Base-by-base conservation (phyloP, 2,329 filamentous ascomycete genomes). In the Orbilia javanica region DNA sequence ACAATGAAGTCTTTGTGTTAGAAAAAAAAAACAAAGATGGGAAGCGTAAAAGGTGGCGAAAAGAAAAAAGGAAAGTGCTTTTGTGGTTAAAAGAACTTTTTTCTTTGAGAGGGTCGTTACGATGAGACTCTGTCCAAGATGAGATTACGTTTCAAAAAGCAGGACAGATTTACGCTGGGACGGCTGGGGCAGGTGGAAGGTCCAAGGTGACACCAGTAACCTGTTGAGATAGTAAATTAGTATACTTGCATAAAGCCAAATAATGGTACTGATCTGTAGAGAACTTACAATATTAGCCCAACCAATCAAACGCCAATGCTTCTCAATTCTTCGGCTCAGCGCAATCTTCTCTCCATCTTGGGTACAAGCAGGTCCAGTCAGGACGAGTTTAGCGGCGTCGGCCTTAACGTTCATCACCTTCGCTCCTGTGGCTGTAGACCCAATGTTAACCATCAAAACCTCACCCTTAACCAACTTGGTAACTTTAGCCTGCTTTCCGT, bases 391-490 rank as follows among this genome's bases (percentile, higher is more conserved):
- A 73, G 96, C 96, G 73, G 94, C 95, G 89, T 99, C 96, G 83
- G 95, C 94, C 89, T 96, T 97, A 84, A 98, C 96, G 83, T 93
- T 95, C 75, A 96, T 90, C 67, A 99, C 93, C 90, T 98, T 99
- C 81, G 96, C 96, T 85, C 96, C 96, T 13, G 95, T 97, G 55
- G 96, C 96, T 8, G 95, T 98, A 42, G 93, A 97, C 79, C 96
- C 96, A 84, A 99, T 99, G 88, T 99, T 99, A 81, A 99, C 96
- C 96, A 99, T 98, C 86, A 99, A 91, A 83, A 98, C 94, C 86
- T 99, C 96, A 86, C 97, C 97, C 90, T 98, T 99, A 73, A 94
- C 88, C 81, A 99, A 88, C 88, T 99, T 99, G 82, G 94, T 94
- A 81, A 99, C 96, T 91, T 99, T 99, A 83, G 95, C 95, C 86